Percentiles rank a stretch among this genome's conserved stretches.
Conservation (phyloP, 2,329 filamentous ascomycete species). For the Alternaria sp. region DNA sequence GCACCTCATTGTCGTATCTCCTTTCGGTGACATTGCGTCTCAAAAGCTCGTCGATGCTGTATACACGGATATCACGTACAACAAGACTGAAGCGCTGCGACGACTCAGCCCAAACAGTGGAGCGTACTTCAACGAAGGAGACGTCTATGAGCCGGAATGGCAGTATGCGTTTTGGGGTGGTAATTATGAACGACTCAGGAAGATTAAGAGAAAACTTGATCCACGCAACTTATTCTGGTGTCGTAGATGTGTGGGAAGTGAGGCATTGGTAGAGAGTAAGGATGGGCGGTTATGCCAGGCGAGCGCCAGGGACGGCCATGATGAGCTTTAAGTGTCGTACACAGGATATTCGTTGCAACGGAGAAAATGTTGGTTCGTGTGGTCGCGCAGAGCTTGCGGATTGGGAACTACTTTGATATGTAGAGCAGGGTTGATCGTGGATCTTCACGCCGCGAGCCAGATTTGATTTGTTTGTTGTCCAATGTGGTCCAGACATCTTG, state of each 20-base stretch:
- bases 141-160: constrained; percentile 38
- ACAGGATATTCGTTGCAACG: too few species aligned
- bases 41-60: constrained; percentile 20
- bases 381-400: too few species aligned
- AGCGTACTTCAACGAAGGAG: constrained; percentile 42
- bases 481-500: not conserved
- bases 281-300: constrained; percentile 30
- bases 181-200: constrained; percentile 25
- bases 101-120: constrained; percentile 31
- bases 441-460: too few species aligned
- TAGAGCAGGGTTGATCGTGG: too few species aligned
- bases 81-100: constrained; percentile 26
- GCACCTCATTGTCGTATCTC: constrained; percentile 27
- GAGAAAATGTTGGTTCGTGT: too few species aligned
- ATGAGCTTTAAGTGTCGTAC: not conserved
- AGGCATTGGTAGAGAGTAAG: constrained; percentile 24
- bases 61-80: constrained; percentile 27
- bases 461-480: too few species aligned
- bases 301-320: not conserved
- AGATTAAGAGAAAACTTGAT: constrained; percentile 35
- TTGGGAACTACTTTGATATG: too few species aligned
- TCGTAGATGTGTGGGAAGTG: constrained; percentile 38
- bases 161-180: constrained; percentile 33
- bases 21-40: constrained; percentile 22
- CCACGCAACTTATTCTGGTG: constrained; percentile 35